Conservation (phyloP, 306 rosid species). For the Luffa aegyptiaca region DNA sequence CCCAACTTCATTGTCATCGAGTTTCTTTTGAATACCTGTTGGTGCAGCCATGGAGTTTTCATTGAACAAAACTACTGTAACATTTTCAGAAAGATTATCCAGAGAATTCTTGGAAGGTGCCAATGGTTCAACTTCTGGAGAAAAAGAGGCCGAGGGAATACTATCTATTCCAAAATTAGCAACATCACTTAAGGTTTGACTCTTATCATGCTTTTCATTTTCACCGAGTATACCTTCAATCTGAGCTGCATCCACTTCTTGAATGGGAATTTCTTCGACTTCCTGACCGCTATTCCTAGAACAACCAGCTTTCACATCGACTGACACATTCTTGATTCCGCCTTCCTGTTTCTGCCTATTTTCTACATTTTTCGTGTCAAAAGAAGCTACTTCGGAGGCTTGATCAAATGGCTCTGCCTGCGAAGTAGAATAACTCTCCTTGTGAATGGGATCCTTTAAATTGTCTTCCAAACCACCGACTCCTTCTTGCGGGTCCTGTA, state of each 20-base stretch:
- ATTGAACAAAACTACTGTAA: conserved; percentile 8
- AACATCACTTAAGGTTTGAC: conserved; percentile 12
- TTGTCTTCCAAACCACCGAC: conserved; percentile 21
- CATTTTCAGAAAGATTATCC: conserved; percentile 14
- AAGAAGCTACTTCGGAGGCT: conserved; percentile 17
- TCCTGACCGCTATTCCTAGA: conserved; percentile 14
- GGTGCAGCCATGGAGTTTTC: conserved; percentile 15
- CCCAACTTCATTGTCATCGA: conserved; percentile 9
- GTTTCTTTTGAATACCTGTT: conserved; percentile 16
- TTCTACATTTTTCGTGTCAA: conserved; percentile 25
- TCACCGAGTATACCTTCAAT: neutral
- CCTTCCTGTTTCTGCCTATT: conserved; percentile 15
- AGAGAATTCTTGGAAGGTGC: conserved; percentile 12
- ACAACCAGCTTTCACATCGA: conserved; percentile 26
- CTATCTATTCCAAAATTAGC: conserved; percentile 23
- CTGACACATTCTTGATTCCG: conserved; percentile 11
- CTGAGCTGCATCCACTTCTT: neutral
- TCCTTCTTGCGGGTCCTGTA: conserved; percentile 1
- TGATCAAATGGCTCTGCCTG: conserved; percentile 26
- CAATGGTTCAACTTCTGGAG: conserved; percentile 25
- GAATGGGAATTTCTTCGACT: neutral
- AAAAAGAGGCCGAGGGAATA: conserved; percentile 3
- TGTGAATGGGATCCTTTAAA: conserved; percentile 10
- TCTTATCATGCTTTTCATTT: neutral
- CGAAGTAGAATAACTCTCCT: conserved; percentile 18